A percentile compares a stretch with the other conserved stretches of the same genome.
Evolutionary conservation across 164 flowering plant species (phyloP).

Genomic region (Euptelea pleiosperma): DNA sequence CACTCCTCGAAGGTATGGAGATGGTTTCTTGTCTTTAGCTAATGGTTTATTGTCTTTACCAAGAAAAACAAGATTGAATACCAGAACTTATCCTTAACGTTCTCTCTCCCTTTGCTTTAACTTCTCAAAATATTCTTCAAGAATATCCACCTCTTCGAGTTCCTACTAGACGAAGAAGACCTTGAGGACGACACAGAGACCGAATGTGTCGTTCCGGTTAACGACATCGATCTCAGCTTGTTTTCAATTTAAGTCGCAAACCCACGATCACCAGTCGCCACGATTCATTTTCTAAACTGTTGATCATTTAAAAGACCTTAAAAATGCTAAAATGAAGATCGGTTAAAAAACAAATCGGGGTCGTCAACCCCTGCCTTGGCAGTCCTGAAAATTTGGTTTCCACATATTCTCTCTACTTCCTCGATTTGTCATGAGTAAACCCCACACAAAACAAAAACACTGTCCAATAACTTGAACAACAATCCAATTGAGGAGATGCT

Average conservation of each 20-base stretch:
- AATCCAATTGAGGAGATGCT: too few relatives aligned
- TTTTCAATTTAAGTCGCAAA: slow-evolving; percentile 9
- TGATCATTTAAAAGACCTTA: too few relatives aligned
- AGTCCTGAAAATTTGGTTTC: too few relatives aligned
- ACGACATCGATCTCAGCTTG: slow-evolving; percentile 17
- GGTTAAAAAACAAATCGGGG: too few relatives aligned
- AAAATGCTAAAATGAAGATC: too few relatives aligned
- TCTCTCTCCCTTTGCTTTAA: slow-evolving; percentile 49
- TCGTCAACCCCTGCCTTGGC: too few relatives aligned
- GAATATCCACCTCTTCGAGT: slow-evolving; percentile 38
- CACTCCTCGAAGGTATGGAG: neutral
- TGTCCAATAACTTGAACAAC: too few relatives aligned
- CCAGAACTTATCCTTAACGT: slow-evolving; percentile 35
- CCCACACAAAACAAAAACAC: too few relatives aligned
- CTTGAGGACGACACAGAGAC: slow-evolving; percentile 40
- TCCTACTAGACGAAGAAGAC: slow-evolving; percentile 36
- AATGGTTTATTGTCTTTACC: slow-evolving; percentile 19
- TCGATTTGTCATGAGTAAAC: too few relatives aligned
- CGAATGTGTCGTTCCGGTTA: slow-evolving; percentile 30
- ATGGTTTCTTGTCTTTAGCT: neutral
- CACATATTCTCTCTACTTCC: too few relatives aligned
- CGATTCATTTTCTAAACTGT: too few relatives aligned
- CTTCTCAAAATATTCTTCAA: slow-evolving; percentile 47
- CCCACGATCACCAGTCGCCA: too few relatives aligned
- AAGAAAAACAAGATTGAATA: slow-evolving; percentile 23